phyloP scores from a whole-genome alignment of 345 rosid genomes.

The Kandelia obovata region DNA sequence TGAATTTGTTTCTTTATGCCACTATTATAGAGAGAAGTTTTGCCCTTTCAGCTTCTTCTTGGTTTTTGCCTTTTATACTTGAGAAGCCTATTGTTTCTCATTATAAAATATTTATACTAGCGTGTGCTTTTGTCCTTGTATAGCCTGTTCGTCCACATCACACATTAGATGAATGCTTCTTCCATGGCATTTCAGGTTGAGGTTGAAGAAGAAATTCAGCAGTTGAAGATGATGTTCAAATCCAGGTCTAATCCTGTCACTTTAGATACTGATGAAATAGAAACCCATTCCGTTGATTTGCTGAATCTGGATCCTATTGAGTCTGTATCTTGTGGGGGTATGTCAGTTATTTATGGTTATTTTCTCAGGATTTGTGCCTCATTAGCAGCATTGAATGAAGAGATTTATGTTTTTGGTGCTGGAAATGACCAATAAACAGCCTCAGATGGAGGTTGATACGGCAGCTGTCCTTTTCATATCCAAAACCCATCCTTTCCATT shows the following conservation, averaged over 20 bases:
- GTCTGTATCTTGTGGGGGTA: constrained; percentile 23
- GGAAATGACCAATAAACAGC: constrained; percentile 13
- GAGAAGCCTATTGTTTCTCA: too few species aligned
- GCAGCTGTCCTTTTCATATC: constrained; percentile 14
- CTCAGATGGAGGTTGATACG: constrained; percentile 9
- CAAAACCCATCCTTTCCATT: background rate
- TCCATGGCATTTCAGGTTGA: constrained; percentile 23
- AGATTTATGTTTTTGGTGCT: constrained; percentile 26
- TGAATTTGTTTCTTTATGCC: too few species aligned
- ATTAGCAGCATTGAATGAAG: constrained; percentile 7
- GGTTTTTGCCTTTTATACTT: too few species aligned
- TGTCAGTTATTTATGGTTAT: constrained; percentile 25
- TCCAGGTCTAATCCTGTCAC: constrained; percentile 20
- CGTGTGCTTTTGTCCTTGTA: too few species aligned
- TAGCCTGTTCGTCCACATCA: too few species aligned
- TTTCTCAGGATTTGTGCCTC: constrained; percentile 17
- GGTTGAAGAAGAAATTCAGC: constrained; percentile 26
- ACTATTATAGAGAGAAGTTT: too few species aligned
- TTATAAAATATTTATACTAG: too few species aligned
- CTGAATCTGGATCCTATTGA: constrained; percentile 23
- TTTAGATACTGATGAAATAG: constrained; percentile 18
- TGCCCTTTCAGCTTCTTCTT: too few species aligned
- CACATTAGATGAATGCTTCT: constrained; percentile 3
- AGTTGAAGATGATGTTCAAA: constrained; percentile 16
- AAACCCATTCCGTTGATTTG: constrained; percentile 31